Base-by-base conservation (phyloP, 2,329 filamentous ascomycete genomes). In the Alternaria ventricosa region DNA sequence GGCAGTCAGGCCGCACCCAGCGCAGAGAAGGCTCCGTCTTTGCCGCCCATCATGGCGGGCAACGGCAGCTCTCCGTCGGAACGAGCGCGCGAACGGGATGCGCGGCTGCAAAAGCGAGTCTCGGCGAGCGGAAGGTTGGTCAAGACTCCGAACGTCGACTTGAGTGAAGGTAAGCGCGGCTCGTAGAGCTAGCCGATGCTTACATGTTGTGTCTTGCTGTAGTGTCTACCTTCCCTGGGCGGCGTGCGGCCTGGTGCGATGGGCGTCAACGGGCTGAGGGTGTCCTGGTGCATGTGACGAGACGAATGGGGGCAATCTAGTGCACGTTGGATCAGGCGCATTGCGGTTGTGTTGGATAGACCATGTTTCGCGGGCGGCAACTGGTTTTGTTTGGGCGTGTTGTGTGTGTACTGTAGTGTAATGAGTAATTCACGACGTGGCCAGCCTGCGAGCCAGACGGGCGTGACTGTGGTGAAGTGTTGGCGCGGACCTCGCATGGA, bases 11-110 rank as follows among this genome's bases (percentile, higher is more conserved):
- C 68, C 77, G 70, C 72, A 82, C 56, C 74, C 81, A 63, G 81
- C 80, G 73, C 77, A 71, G 92, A 93, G 75, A 87, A 85, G 9
- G 78, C 92, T 2, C 85, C 87, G 1, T 87, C 90, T 1, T 80
- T 93, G 41, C 88, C 92, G 15, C 82, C 81, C 30, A 84, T 87
- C 41, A 63, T 70, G 36, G 79, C 78, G 8, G 77, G 79, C 27
- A 80, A 80, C 56, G 79, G 79, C n/a, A 80, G 77, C 57, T 79
- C 76, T 6, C 79, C 72, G 74, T 77, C 70, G 69, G 78, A 77
- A 64, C 69, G 73, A 75, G 81, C 63, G 68, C 70, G 76, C 33
- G 77, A 81, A 62, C 65, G 80, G 18, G 78, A 81, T 22, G 71
- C 71, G 15, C 71, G 75, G 64, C 60, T 81, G 45, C 79, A 81